These are phyloP conservation scores for Wickerhamomyces sp. DNA, from an alignment of 1,139 yeast species.

Conservation along the genomic window DNA sequence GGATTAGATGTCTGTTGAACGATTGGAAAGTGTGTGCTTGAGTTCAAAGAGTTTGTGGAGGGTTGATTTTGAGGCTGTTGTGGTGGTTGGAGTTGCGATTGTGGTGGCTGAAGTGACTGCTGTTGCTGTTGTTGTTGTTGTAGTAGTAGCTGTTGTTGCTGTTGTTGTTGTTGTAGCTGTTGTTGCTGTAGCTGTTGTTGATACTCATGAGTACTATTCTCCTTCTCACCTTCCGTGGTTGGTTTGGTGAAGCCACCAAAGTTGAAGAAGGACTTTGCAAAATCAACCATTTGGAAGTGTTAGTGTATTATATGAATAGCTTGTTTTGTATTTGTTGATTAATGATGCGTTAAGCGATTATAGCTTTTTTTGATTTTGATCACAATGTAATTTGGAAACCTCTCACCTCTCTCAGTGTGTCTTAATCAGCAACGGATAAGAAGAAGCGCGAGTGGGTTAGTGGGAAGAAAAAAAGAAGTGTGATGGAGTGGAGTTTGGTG, in stretches of 20 bases:
- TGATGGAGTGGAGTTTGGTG: too few relatives aligned
- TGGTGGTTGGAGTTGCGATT: conserved; percentile 3
- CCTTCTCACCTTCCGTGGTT: conserved; percentile 6
- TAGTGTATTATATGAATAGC: too few relatives aligned
- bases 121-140: conserved; percentile 7
- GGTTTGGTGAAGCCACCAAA: conserved; percentile 42
- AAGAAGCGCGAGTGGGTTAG: too few relatives aligned
- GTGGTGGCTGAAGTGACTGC: conserved; percentile 7
- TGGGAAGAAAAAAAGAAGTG: too few relatives aligned
- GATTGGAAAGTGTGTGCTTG: conserved; percentile 26
- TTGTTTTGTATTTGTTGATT: too few relatives aligned
- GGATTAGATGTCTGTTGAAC: conserved; percentile 44
- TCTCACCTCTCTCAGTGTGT: too few relatives aligned
- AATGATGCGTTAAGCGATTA: too few relatives aligned
- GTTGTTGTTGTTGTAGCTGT: conserved; percentile 1
- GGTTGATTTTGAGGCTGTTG: conserved; percentile 1
- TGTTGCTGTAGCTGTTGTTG: conserved; percentile 4
- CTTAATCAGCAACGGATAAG: too few relatives aligned
- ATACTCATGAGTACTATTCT: conserved; percentile 5
- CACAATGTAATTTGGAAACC: too few relatives aligned
- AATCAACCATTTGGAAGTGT: conserved; percentile 47
- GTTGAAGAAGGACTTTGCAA: conserved; percentile 57
- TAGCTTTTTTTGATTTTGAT: too few relatives aligned
- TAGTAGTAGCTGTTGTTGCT: conserved; percentile 2
- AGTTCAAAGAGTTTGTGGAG: conserved; percentile 6